phyloP scores from a whole-genome alignment of 1,139 yeast genomes.

The Geotrichum aggregatum region DNA sequence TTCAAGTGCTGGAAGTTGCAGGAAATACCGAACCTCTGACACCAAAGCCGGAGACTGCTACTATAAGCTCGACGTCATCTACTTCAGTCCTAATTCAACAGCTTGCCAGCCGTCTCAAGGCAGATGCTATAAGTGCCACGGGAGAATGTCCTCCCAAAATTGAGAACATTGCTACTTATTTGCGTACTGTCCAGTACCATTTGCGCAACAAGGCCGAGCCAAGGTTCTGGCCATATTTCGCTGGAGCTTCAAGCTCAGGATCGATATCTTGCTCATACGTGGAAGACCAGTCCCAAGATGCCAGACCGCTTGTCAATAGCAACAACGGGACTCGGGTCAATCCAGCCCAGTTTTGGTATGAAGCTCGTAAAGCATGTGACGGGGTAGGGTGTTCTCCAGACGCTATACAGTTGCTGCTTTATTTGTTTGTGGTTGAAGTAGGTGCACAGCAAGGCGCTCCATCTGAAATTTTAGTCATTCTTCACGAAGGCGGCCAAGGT shows the following conservation, averaged over 20 bases:
- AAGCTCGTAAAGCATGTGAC: constrained; percentile 6
- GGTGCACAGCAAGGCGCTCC: constrained; percentile 12
- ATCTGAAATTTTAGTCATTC: constrained; percentile 10
- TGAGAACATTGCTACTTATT: constrained; percentile 14
- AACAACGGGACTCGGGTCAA: constrained; percentile 4
- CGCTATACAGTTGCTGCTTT: constrained; percentile 1
- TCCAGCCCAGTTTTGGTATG: constrained; percentile 15
- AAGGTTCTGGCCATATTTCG: constrained; percentile 16
- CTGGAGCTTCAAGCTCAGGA: constrained; percentile 10
- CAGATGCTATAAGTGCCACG: constrained; percentile 1
- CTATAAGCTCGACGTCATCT: constrained; percentile 9
- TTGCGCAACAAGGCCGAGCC: constrained; percentile 13
- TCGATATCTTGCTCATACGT: constrained; percentile 10
- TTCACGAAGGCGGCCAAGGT: constrained; percentile 7
- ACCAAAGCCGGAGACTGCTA: constrained; percentile 1
- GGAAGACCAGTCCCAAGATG: constrained; percentile 2
- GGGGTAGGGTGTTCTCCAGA: constrained; percentile 1
- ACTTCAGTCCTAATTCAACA: constrained; percentile 8
- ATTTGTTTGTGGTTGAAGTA: constrained; percentile 2
- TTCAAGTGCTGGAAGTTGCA: constrained; percentile 7
- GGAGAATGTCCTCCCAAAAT: constrained; percentile 15
- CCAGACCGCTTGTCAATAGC: constrained; percentile 2
- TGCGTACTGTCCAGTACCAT: constrained; percentile 16
- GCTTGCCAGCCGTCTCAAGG: constrained; percentile 3
- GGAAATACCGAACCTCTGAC: not conserved